Conservation (phyloP, 2,329 filamentous ascomycete genomes). For the Beauveria scarabaeidicola region DNA sequence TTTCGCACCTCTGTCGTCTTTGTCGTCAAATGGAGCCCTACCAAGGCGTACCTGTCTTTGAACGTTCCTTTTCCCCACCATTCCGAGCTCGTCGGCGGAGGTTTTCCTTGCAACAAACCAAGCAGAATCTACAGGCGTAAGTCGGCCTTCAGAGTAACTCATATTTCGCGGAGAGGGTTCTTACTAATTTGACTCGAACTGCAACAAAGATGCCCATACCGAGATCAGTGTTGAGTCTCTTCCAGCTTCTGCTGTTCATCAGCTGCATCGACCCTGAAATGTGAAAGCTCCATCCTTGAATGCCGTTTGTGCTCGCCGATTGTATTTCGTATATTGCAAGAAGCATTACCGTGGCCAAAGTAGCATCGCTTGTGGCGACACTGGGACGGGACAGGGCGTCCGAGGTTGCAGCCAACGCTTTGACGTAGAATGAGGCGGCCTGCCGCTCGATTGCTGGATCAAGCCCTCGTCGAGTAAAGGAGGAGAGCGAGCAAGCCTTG, state of each 20-base stretch:
- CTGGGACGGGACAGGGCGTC: not conserved
- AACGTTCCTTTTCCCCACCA: slow-evolving; percentile 2
- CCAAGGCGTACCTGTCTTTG: slow-evolving; percentile 3
- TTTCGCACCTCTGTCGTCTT: not conserved
- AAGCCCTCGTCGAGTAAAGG: not conserved
- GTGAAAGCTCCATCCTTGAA: not conserved
- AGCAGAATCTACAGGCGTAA: not conserved
- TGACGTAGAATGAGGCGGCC: not conserved
- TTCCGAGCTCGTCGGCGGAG: not conserved
- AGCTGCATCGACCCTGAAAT: not conserved
- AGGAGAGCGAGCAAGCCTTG: slow-evolving; percentile 2
- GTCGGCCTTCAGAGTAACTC: not conserved
- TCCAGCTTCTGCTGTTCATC: slow-evolving; percentile 7
- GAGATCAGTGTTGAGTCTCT: not conserved
- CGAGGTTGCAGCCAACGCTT: not conserved
- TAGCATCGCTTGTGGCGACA: not conserved
- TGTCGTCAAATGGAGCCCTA: not conserved
- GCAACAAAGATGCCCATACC: slow-evolving; percentile 1
- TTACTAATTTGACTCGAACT: not conserved
- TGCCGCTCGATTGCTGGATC: not conserved
- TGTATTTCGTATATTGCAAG: not conserved
- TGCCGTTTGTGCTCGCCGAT: not conserved
- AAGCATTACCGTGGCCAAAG: not conserved
- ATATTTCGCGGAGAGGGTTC: not conserved
- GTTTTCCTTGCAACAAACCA: not conserved